Evolutionary conservation across 1,139 yeast species (phyloP).

Genomic region (Taphrina sp.): DNA sequence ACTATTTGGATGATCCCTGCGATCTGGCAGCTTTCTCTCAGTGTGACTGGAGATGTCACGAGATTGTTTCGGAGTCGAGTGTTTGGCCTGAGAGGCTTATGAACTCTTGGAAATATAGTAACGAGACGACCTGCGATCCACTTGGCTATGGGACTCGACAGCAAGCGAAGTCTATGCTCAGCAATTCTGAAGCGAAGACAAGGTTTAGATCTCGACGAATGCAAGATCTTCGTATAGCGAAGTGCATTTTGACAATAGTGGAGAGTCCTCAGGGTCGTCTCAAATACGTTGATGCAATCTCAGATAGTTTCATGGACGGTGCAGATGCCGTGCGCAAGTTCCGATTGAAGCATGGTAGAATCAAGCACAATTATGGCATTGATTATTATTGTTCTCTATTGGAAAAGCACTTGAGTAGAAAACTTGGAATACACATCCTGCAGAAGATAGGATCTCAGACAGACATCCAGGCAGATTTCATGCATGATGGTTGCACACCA

Average conservation of each 20-base stretch:
- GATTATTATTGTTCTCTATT: constrained; percentile 11
- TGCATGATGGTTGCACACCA: background rate
- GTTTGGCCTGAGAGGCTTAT: constrained; percentile 4
- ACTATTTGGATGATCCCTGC: constrained; percentile 1
- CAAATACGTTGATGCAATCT: constrained; percentile 14
- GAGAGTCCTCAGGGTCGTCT: constrained; percentile 13
- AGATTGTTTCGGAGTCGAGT: background rate
- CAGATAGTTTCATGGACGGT: constrained; percentile 16
- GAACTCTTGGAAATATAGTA: constrained; percentile 1
- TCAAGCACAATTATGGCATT: constrained; percentile 17
- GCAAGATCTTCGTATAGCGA: constrained; percentile 1
- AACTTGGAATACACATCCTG: constrained; percentile 7
- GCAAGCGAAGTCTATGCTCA: background rate
- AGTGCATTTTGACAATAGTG: constrained; percentile 5
- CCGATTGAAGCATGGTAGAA: background rate
- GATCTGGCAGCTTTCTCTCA: background rate
- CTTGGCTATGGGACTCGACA: background rate
- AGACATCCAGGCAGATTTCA: background rate
- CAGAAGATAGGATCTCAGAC: no score
- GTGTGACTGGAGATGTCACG: background rate
- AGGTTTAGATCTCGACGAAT: background rate
- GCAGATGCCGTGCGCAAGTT: constrained; percentile 12
- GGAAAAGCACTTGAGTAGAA: constrained; percentile 11
- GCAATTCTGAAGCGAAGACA: background rate
- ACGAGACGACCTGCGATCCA: background rate